Conservation (phyloP, 2,329 filamentous ascomycete genomes). For the Nigrospora osmanthi region DNA sequence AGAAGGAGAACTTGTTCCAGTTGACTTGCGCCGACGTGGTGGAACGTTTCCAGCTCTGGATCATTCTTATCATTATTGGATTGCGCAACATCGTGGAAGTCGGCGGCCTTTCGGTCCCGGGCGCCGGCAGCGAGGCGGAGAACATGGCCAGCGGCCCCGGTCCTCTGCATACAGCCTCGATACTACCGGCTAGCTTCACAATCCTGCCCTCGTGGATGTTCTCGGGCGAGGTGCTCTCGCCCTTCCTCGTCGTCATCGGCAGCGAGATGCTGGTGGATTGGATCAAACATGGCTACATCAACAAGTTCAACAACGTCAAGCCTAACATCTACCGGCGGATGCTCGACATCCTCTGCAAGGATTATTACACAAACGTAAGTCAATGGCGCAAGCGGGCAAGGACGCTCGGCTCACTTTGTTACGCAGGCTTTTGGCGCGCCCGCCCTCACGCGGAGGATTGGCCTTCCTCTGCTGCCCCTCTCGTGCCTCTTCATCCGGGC, state of each 20-base stretch:
- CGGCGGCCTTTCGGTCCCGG: slow-evolving; percentile 65
- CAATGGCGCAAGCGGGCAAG: neutral
- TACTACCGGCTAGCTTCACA: slow-evolving; percentile 85
- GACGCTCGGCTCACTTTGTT: slow-evolving; percentile 7
- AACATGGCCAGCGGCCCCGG: slow-evolving; percentile 43
- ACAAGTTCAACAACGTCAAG: slow-evolving; percentile 96
- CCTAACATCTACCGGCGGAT: slow-evolving; percentile 84
- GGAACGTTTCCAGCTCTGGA: slow-evolving; percentile 93
- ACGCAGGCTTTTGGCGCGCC: slow-evolving; percentile 77
- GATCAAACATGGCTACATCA: slow-evolving; percentile 96
- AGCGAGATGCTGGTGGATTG: slow-evolving; percentile 96
- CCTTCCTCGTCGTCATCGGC: slow-evolving; percentile 87
- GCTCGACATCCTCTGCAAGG: slow-evolving; percentile 89
- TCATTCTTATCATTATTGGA: slow-evolving; percentile 94
- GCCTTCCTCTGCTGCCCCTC: slow-evolving; percentile 83
- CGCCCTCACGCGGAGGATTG: slow-evolving; percentile 80
- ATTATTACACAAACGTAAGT: slow-evolving; percentile 89
- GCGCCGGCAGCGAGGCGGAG: slow-evolving; percentile 40
- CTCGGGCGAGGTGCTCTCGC: slow-evolving; percentile 81
- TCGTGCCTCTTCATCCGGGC: slow-evolving; percentile 94
- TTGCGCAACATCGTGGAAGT: slow-evolving; percentile 95
- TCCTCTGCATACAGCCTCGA: slow-evolving; percentile 61
- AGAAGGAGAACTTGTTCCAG: slow-evolving; percentile 96
- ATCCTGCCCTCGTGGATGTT: slow-evolving; percentile 71
- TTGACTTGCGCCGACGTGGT: slow-evolving; percentile 94